Evolutionary conservation across 2,329 filamentous ascomycete species (phyloP).

Genomic region (Phialophora tarda): DNA sequence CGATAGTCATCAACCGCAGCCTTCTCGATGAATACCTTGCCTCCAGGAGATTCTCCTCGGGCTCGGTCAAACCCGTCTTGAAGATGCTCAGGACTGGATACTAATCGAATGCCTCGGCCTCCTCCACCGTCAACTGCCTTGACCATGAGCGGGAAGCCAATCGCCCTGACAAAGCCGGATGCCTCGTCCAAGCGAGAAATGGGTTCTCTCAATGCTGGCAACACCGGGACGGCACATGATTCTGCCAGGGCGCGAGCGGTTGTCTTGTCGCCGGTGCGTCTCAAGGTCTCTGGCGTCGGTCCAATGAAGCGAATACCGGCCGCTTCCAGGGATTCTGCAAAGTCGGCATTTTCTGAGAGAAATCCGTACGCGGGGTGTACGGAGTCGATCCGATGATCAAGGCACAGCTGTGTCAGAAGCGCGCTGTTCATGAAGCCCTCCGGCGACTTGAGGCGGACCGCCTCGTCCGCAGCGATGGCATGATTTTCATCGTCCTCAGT

Average conservation of each 20-base stretch:
- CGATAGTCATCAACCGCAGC: constrained; percentile 50
- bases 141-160: constrained; percentile 52
- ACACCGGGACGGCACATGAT: constrained; percentile 40
- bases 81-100: constrained; percentile 43
- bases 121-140: constrained; percentile 57
- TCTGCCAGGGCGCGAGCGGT: constrained; percentile 36
- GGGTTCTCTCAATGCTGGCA: too few relatives aligned
- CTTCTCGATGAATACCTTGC: constrained; percentile 51
- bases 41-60: constrained; percentile 52
- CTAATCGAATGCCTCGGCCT: constrained; percentile 53
- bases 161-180: constrained; percentile 33
- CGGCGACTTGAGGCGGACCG: constrained; percentile 54
- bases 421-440: constrained; percentile 47
- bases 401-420: constrained; percentile 56
- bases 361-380: constrained; percentile 47
- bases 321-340: constrained; percentile 38
- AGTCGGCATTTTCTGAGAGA: constrained; percentile 45
- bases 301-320: constrained; percentile 46
- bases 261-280: constrained; percentile 43
- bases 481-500: constrained; percentile 62
- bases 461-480: constrained; percentile 59
- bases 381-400: constrained; percentile 45
- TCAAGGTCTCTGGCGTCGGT: constrained; percentile 41
- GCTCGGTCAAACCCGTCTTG: constrained; percentile 46
- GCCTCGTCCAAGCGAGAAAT: constrained; percentile 23